These are phyloP conservation scores for Phytophthora sp. DNA, from an alignment of 352 stramenopile genomes.

Conservation along the genomic window DNA sequence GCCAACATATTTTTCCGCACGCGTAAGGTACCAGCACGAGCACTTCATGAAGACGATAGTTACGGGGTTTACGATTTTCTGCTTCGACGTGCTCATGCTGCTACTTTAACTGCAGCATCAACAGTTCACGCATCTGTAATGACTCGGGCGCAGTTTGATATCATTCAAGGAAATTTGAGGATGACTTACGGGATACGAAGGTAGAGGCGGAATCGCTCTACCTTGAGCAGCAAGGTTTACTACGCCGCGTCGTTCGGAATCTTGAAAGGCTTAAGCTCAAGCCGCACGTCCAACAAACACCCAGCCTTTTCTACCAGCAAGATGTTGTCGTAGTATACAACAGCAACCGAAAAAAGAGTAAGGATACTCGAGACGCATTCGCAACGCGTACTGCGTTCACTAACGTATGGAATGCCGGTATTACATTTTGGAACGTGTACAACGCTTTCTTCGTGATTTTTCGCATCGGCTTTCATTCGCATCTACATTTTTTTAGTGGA, in stretches of 20 bases:
- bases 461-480: constrained; percentile 58
- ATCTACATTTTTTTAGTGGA: constrained; percentile 32
- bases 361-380: background rate
- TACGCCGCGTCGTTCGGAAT: constrained; percentile 40
- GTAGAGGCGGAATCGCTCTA: constrained; percentile 40
- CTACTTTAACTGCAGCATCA: constrained; percentile 46
- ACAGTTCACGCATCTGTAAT: constrained; percentile 59
- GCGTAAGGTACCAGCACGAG: background rate
- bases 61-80: constrained; percentile 71
- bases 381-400: constrained; percentile 23
- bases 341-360: background rate
- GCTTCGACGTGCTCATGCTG: constrained; percentile 36
- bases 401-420: constrained; percentile 41
- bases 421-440: constrained; percentile 70
- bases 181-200: constrained; percentile 50
- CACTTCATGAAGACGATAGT: constrained; percentile 46
- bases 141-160: constrained; percentile 64
- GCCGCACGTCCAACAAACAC: constrained; percentile 42
- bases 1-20: constrained; percentile 50
- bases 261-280: constrained; percentile 52
- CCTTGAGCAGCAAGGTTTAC: constrained; percentile 32
- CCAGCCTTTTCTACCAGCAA: constrained; percentile 52
- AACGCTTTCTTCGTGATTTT: constrained; percentile 67
- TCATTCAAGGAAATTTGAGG: constrained; percentile 53
- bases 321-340: constrained; percentile 16